Evolutionary conservation across 805 yeast genomes (phyloP), one percentile per base, ranked within the genome.

Genomic region (Ogataea angusta): DNA sequence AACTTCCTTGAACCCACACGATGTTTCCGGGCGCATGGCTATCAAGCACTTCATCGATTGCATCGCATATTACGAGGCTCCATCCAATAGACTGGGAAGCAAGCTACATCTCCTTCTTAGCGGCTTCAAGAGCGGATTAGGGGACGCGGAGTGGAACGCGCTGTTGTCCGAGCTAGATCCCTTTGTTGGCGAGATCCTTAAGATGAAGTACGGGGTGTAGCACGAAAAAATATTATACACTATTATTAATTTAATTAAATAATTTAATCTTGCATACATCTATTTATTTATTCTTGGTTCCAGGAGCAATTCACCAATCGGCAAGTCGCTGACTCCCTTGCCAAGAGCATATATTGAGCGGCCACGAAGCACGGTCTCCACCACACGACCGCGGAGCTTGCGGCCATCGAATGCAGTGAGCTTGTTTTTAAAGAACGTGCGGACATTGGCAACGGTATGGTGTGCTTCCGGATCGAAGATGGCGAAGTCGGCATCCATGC

Each of bases 401-500:
- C 68, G 69, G 4, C 95, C 95, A 54, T 86, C 72, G 59, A 87
- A 91, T 0, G 96, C 95, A 2, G 96, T 85, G 40, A 91, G 64
- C 62, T 89, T 90, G 69, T 90, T 91, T 52, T 87, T 89, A 70
- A 85, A 91, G 51, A 63, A 75, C 23, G 85, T 77, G 31, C 72
- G 67, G 15, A 69, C 69, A 55, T 83, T 82, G 3, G 65, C 62
- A 24, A 85, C 73, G 1, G 57, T 58, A 53, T 75, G 80, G 28
- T 53, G 54, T 5, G 68, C 67, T 10, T 69, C 69, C 6, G 86
- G 78, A 58, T 91, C 95, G 57, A 91, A 88, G 6, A 90, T 70
- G 22, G 84, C 80, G 48, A 90, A 78, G 62, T 90, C 98, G 0
- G 97, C 97, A 62, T 91, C 96, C 57, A 73, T 74, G 0, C 96